These are phyloP conservation scores for Phyllosticta citrichinensis DNA, from an alignment of 2,329 filamentous ascomycete genomes.

Conservation along the genomic window DNA sequence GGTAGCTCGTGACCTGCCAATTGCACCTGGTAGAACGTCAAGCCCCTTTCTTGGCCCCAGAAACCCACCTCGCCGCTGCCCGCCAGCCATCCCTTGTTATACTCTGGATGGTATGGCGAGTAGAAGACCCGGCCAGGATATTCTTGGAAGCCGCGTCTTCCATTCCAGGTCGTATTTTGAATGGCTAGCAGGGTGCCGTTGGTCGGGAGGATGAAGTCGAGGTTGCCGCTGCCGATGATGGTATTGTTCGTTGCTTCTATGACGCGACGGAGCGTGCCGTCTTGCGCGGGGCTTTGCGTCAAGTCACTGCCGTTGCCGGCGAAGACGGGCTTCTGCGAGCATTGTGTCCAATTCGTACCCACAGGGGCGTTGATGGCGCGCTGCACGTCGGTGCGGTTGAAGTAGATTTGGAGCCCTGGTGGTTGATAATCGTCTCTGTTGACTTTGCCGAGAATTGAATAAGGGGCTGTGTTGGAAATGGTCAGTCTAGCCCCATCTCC, in stretches of 20 bases:
- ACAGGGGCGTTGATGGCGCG: slow-evolving; percentile 39
- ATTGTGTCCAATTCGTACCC: slow-evolving; percentile 33
- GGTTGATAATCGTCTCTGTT: slow-evolving; percentile 30
- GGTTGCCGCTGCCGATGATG: slow-evolving; percentile 39
- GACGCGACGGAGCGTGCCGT: slow-evolving; percentile 36
- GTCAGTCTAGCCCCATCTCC: slow-evolving; percentile 12
- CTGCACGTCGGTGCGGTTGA: slow-evolving; percentile 44
- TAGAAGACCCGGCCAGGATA: slow-evolving; percentile 34
- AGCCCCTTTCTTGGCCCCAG: slow-evolving; percentile 34
- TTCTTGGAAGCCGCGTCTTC: slow-evolving; percentile 35
- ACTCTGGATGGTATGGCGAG: slow-evolving; percentile 35
- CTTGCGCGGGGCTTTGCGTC: slow-evolving; percentile 29
- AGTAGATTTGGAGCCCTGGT: slow-evolving; percentile 35
- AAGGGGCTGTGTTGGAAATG: slow-evolving; percentile 19
- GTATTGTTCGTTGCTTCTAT: slow-evolving; percentile 44
- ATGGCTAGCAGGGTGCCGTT: slow-evolving; percentile 44
- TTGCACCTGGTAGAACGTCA: slow-evolving; percentile 36
- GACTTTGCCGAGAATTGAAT: slow-evolving; percentile 28
- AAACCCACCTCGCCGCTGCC: slow-evolving; percentile 32
- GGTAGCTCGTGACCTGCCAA: slow-evolving; percentile 35
- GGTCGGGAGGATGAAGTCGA: slow-evolving; percentile 40
- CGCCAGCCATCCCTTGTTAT: slow-evolving; percentile 28
- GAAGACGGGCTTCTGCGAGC: slow-evolving; percentile 32
- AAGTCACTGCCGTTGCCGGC: slow-evolving; percentile 24
- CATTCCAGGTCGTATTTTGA: slow-evolving; percentile 47